Conservation (phyloP, 495 filamentous ascomycete genomes). For the Talaromyces thailandensis region DNA sequence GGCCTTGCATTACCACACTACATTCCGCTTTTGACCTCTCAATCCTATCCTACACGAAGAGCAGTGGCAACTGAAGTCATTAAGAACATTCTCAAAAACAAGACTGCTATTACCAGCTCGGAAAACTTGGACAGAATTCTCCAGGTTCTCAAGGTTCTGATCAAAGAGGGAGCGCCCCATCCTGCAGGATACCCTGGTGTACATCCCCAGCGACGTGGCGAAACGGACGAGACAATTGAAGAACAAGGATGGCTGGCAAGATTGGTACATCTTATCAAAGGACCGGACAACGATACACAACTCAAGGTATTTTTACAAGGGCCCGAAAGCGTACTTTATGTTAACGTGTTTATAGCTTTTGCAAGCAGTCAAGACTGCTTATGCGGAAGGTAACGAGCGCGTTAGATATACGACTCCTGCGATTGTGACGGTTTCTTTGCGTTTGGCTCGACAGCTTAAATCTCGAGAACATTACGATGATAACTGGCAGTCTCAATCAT, state of each 20-base stretch:
- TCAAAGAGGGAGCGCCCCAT: constrained; percentile 85
- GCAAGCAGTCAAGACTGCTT: constrained; percentile 80
- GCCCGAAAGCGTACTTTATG: background rate
- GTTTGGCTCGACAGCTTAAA: constrained; percentile 84
- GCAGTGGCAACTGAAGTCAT: constrained; percentile 84
- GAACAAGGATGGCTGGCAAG: constrained; percentile 95
- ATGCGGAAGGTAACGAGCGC: constrained; percentile 86
- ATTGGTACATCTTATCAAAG: constrained; percentile 79
- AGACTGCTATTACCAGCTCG: constrained; percentile 63
- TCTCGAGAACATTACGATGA: constrained; percentile 87
- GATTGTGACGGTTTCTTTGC: constrained; percentile 81
- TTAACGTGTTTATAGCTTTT: constrained; percentile 51
- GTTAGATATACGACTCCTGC: constrained; percentile 93
- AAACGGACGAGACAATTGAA: constrained; percentile 94
- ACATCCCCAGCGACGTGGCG: constrained; percentile 52
- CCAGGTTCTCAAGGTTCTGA: constrained; percentile 77
- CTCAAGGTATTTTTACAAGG: constrained; percentile 49
- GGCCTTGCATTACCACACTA: constrained; percentile 86
- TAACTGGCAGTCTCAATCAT: constrained; percentile 85
- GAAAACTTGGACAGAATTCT: constrained; percentile 83
- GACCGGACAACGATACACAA: constrained; percentile 82
- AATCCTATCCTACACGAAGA: constrained; percentile 87
- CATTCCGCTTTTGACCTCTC: constrained; percentile 77
- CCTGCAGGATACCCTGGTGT: constrained; percentile 75
- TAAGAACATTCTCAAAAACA: constrained; percentile 66